Conservation (phyloP, 306 rosid species). For the Leucaena leucocephala region DNA sequence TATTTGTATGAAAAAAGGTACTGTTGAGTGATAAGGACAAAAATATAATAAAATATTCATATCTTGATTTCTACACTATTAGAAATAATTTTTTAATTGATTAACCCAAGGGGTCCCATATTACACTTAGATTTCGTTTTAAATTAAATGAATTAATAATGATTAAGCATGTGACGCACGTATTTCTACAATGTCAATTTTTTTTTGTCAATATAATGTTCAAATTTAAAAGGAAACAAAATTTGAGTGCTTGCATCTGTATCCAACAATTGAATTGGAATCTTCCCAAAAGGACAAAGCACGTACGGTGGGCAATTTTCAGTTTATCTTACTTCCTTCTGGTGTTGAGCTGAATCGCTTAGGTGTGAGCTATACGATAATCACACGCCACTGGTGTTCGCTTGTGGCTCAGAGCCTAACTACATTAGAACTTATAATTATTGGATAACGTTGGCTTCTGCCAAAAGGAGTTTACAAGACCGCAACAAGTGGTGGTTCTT, state of each 20-base stretch:
- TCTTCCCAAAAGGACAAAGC: slow-evolving; percentile 1
- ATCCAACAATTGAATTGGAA: neutral
- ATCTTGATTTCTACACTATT: neutral
- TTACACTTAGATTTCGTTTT: neutral
- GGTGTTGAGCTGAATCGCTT: neutral
- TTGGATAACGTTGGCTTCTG: slow-evolving; percentile 43
- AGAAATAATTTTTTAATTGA: neutral
- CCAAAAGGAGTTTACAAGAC: slow-evolving; percentile 46
- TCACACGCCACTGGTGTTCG: neutral
- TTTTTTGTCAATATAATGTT: too few relatives aligned
- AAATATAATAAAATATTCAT: too few relatives aligned
- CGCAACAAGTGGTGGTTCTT: slow-evolving; percentile 45
- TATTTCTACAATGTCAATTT: neutral
- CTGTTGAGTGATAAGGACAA: too few relatives aligned
- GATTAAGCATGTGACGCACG: neutral
- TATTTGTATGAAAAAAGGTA: too few relatives aligned
- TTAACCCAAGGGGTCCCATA: neutral
- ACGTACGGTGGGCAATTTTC: slow-evolving; percentile 12
- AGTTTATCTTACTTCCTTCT: neutral
- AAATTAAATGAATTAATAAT: neutral
- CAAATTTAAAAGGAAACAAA: too few relatives aligned
- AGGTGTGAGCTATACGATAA: neutral
- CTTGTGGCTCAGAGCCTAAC: slow-evolving; percentile 25
- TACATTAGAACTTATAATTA: neutral
- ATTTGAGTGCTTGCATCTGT: neutral